These are phyloP conservation scores for Pterocarpus santalinus DNA, from an alignment of 306 rosid genomes.

Conservation along the genomic window DNA sequence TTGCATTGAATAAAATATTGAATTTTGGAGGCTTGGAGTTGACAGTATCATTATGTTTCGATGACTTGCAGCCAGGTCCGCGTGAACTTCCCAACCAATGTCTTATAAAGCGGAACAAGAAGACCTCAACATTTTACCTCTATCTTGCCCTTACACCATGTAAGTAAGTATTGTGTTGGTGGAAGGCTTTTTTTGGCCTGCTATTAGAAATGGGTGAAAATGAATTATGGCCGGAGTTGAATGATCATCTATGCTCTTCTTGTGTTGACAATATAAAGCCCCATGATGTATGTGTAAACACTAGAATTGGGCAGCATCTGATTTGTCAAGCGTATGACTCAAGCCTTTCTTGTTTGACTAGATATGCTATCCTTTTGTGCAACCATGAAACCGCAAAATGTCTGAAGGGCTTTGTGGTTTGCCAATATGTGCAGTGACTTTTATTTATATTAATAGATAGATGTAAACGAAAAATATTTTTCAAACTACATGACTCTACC, in stretches of 20 bases:
- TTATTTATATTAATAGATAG: constrained; percentile 11
- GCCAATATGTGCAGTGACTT: constrained; percentile 22
- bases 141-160: constrained; percentile 86
- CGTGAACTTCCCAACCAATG: constrained; percentile 80
- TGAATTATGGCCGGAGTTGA: constrained; percentile 26
- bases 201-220: constrained; percentile 34
- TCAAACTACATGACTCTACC: constrained; percentile 1
- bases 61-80: constrained; percentile 90
- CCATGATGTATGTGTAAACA: constrained; percentile 19
- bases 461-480: not conserved
- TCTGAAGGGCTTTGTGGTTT: constrained; percentile 17
- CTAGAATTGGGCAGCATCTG: constrained; percentile 10
- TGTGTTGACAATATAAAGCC: constrained; percentile 26
- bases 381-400: not conserved
- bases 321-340: constrained; percentile 25
- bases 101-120: constrained; percentile 89
- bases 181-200: constrained; percentile 18
- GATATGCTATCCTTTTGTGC: constrained; percentile 23
- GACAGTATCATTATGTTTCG: constrained; percentile 45
- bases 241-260: constrained; percentile 22
- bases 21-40: constrained; percentile 40
- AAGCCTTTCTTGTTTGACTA: constrained; percentile 24
- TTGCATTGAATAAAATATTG: not conserved
- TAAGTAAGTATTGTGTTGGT: constrained; percentile 62
- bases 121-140: constrained; percentile 83